Evolutionary conservation across 805 yeast species (phyloP).

Genomic region (Kazachstania kunashirensis): DNA sequence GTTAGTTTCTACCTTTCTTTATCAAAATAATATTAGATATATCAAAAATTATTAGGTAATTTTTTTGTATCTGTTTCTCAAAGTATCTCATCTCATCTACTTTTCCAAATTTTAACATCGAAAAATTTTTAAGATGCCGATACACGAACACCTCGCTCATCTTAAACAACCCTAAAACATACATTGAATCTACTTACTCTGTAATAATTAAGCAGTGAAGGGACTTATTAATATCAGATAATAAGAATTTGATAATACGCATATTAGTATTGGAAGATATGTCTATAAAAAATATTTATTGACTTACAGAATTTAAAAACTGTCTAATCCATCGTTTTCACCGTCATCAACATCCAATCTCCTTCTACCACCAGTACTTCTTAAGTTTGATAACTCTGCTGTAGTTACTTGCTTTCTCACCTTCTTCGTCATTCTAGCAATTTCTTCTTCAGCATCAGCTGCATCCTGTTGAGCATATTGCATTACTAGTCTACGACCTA

Average conservation of each 20-base stretch:
- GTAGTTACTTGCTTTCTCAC: conserved; percentile 75
- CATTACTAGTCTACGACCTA: conserved; percentile 90
- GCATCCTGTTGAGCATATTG: conserved; percentile 82
- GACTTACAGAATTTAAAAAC: background rate
- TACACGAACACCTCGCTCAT: background rate
- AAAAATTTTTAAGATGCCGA: conserved; percentile 1
- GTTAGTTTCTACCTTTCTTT: too few species aligned
- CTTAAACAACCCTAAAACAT: too few species aligned
- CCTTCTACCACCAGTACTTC: conserved; percentile 65
- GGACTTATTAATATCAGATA: too few species aligned
- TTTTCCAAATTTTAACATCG: background rate
- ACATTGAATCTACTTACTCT: too few species aligned
- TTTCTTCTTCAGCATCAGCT: conserved; percentile 79
- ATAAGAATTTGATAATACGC: too few species aligned
- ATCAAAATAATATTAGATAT: too few species aligned
- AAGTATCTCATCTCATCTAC: conserved; percentile 4
- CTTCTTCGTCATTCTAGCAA: conserved; percentile 80
- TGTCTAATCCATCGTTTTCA: conserved; percentile 19
- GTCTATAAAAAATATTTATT: background rate
- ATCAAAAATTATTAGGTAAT: too few species aligned
- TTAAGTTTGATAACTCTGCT: conserved; percentile 60
- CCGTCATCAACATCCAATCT: conserved; percentile 47
- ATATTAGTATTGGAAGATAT: too few species aligned
- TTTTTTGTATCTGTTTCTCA: background rate
- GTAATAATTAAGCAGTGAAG: too few species aligned